Base-by-base conservation (phyloP, 208 protist species). In the Trypanosoma congolense region DNA sequence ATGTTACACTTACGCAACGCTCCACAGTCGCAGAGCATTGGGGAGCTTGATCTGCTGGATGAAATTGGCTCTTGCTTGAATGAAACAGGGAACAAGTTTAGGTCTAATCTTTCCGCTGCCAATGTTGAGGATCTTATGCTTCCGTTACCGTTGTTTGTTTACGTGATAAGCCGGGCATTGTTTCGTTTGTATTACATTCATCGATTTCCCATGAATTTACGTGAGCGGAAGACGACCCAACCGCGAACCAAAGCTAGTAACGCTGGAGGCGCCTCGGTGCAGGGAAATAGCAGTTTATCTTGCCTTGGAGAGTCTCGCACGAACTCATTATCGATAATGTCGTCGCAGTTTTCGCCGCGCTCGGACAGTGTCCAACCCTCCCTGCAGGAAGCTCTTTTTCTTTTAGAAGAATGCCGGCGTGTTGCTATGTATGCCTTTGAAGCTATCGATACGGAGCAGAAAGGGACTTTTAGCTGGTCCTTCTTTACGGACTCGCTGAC, bases 81-180 rank as follows among this genome's bases (percentile, higher is more conserved):
- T 46, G 42, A n/a, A 6, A 9, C 42, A n/a, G 42, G 42, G 8
- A n/a, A 46, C 10, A 46, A 46, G n/a, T 6, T 46, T 6, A n/a
- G 18, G 21, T n/a, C 8, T n/a, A 46, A 14, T 2, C 18, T 25
- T 3, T n/a, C 38, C 45, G 36, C 60, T 24, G 56, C 53, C 18
- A 24, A 46, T 19, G 22, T 58, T 6, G 56, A 63, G 12, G 49
- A 59, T 40, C 6, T 65, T 22, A 18, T 51, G 8, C 24, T 90
- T 14, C 74, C 79, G 10, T 51, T 91, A 16, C 83, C 83, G 2
- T 64, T 64, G n/a, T 91, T 87, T 68, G 83, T 91, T 1, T 87
- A 91, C 44, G 62, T 91, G 2, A 56, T 87, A 24, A 85, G 79
- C 64, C 69, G 83, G 38, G 73, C 78, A 18, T 61, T 87, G 19